A percentile compares a stretch with the other conserved stretches of the same genome.
Evolutionary conservation across 2,329 filamentous ascomycete genomes (phyloP).

Genomic region (Xylariaceae sp.): DNA sequence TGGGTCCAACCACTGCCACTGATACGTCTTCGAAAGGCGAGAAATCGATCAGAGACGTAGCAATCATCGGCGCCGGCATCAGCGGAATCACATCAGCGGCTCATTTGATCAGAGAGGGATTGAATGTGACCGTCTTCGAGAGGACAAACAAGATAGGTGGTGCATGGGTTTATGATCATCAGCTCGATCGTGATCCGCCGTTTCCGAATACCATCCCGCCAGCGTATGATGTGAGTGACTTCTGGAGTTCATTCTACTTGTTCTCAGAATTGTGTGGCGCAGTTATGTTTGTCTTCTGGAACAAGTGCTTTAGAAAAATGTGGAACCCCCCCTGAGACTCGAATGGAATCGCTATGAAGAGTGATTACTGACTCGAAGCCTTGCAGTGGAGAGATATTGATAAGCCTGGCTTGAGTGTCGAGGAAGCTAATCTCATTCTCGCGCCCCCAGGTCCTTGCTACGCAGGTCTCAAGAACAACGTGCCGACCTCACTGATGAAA

Average conservation of each 20-base stretch:
- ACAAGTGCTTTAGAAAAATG: too few species aligned
- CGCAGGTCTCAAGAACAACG: constrained; percentile 65
- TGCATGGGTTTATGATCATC: constrained; percentile 61
- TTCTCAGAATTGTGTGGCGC: too few species aligned
- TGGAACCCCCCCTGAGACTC: too few species aligned
- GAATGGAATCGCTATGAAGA: too few species aligned
- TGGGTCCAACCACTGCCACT: not conserved
- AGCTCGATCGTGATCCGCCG: constrained; percentile 37
- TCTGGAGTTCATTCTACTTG: too few species aligned
- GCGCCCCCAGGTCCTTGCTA: constrained; percentile 53
- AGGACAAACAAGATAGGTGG: constrained; percentile 57
- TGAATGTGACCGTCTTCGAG: constrained; percentile 59
- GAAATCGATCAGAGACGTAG: constrained; percentile 37
- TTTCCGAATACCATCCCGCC: constrained; percentile 27
- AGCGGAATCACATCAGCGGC: constrained; percentile 60
- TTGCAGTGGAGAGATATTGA: constrained; percentile 22
- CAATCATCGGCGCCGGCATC: constrained; percentile 62
- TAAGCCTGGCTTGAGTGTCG: constrained; percentile 17
- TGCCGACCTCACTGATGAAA: constrained; percentile 56
- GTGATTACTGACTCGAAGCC: too few species aligned
- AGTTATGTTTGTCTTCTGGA: too few species aligned
- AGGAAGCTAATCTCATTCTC: constrained; percentile 35
- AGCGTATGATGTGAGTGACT: constrained; percentile 16
- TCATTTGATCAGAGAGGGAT: constrained; percentile 58
- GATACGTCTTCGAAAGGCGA: not conserved